Evolutionary conservation across 106 monocot genomes (phyloP), one percentile per base, ranked within the genome.

Genomic region (Vanilla planifolia): DNA sequence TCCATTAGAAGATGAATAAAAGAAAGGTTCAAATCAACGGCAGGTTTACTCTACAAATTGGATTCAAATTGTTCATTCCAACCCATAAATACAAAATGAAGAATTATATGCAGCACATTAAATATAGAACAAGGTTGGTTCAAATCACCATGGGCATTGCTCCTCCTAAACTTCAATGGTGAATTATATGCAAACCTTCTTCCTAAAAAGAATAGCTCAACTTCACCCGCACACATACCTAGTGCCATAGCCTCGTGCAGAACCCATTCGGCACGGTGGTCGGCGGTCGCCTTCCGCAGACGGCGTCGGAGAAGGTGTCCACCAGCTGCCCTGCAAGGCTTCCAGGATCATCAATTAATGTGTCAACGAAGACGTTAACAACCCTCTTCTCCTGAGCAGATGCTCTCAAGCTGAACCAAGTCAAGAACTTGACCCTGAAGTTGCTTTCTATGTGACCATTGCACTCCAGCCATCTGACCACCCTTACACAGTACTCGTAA

Each of bases 341-440:
- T 17, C 68, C 67, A 1, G 89, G 93, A 55, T 93, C 93, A 33
- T 93, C 93, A 4, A 74, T 75, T 58, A 93, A 37, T 16, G 89
- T 89, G 63, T 89, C 79, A 3, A 93, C 75, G 25, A 75, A 93
- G 23, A 80, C 89, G 24, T 64, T 82, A 0, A 94, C 94, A 14
- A 94, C 66, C 63, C 72, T 85, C 27, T 89, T 82, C 72, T 94
- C 94, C 61, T 82, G 86, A 27, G 73, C 65, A 10, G 77, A 89
- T 3, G 93, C 89, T 32, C 77, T 37, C 57, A 94, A 48, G 67
- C 93, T 89, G 70, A 85, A 94, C 93, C 93, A 94, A 17, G 93
- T 89, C 51, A 94, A 67, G 42, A 94, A 94, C 67, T 94, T 94
- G 35, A 89, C 79, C 59, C 93, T 74, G 48, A 85, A 94, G 46